Base-by-base conservation (phyloP, 75 land plant genomes). In the Pinus tabuliformis region DNA sequence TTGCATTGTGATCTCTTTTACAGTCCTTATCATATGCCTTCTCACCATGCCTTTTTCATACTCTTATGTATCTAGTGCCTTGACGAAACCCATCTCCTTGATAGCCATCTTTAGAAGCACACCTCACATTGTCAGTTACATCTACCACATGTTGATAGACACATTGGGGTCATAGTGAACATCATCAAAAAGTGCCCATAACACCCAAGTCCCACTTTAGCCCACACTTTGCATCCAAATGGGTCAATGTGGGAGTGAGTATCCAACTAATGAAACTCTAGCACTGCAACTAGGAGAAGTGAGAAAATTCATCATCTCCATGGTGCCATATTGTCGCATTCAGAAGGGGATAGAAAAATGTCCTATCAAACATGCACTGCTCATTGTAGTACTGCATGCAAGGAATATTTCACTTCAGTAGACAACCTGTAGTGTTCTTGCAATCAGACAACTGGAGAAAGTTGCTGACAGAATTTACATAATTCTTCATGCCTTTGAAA, bases 31-130 rank as follows among this genome's bases (percentile, higher is more conserved):
- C 26, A 26, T 26, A 26, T 26, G 26, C 26, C 26, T 26, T 26
- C 26, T 26, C 26, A 26, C 26, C 26, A 26, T 26, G 26, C 26
- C 26, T 26, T 26, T n/a, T n/a, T n/a, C n/a, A n/a, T n/a, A 26
- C 86, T 86, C 22, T 78, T 59, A 56, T 74, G 83, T 88, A 86
- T 37, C 90, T 86, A 28, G 1, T 39, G 30, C 83, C 92, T 28
- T 59, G 65, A 37, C 1, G 15, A 66, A 78, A 91, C 0, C 90
- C 93, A 45, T 91, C 90, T 5, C 93, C 93, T 49, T 70, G 39
- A 59, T 75, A 86, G 6, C 90, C 93, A 0, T 72, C 78, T 1
- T 70, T 56, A 79, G 90, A 88, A 36, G 13, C 1, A 74, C 93
- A 91, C 54, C 85, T 78, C 61, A 58, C 74, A 13, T 78, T 81